Base-by-base conservation (phyloP, 169 alveolate genomes). In the Cystoisospora suis region DNA sequence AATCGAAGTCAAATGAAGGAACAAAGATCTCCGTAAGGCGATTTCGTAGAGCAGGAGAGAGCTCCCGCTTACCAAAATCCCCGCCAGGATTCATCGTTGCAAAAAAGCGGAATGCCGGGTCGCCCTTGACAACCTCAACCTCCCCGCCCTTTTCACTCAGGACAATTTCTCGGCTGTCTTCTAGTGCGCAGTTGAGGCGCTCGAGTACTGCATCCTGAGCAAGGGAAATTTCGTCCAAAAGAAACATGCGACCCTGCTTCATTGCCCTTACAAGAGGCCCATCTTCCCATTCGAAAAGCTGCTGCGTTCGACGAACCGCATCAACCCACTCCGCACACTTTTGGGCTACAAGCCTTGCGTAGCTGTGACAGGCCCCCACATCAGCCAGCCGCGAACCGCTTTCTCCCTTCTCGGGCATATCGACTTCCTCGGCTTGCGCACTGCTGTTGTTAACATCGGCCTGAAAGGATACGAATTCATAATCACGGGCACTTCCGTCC, bases 1-100 rank as follows among this genome's bases (percentile, higher is more conserved):
- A 87, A 36, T 45, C 90, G 53, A 88, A 88, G 79, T 83, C 75
- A 49, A 87, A 92, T 44, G 92, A 79, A 42, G 94, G 97, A 29
- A 98, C 99, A 94, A 96, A 99, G 61, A 99, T 97, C 94, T 98
- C 99, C 15, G 99, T 99, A 90, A 99, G 98, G 47, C 99, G 96
- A 92, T 98, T 98, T 80, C 99, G 96, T 85, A 99, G 95, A 38
- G 99, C 99, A 46, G 99, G 99, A 45, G 99, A 97, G 32, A 99
- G 96, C 94, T 99, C 99, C 92, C 98, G 97, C 96, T 99, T 99
- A 32, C 99, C 99, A 94, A 97, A 99, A 94, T 99, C 99, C 36
- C 99, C 99, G 45, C 99, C 98, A 49, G 99, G 99, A 93, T 99
- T 99, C 99, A 99, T 99, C 27, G 99, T 99, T n/a, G 99, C 99